Percentiles rank a stretch among this genome's conserved stretches.
Evolutionary conservation across 768 basidiomycete genomes (phyloP).

Genomic region (Phylloporus arenicola): DNA sequence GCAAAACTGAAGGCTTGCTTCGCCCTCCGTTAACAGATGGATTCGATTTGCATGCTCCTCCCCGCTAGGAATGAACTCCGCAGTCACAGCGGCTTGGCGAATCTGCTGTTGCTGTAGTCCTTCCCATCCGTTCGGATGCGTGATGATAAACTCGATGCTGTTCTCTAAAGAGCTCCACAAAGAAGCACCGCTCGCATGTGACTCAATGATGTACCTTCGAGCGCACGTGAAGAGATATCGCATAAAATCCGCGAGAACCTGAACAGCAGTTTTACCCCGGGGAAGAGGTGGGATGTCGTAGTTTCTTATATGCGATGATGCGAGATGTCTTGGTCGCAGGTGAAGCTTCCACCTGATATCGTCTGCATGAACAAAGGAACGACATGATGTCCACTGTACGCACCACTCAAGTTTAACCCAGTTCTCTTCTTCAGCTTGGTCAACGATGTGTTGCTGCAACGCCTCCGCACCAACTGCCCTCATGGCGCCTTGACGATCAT

Average conservation of each 20-base stretch:
- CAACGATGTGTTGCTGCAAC: no score
- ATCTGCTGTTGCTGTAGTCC: not conserved
- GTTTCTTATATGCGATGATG: slow-evolving; percentile 18
- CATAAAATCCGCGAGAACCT: slow-evolving; percentile 18
- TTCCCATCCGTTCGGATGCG: slow-evolving; percentile 31
- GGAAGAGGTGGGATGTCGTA: slow-evolving; percentile 22
- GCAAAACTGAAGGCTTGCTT: slow-evolving; percentile 32
- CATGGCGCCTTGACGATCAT: no score
- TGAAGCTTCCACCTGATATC: no score
- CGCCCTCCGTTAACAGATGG: not conserved
- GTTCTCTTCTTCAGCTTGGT: no score
- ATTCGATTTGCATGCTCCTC: no score
- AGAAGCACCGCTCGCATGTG: slow-evolving; percentile 23
- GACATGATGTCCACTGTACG: no score
- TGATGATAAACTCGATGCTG: slow-evolving; percentile 20
- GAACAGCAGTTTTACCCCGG: slow-evolving; percentile 1
- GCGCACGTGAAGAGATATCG: slow-evolving; percentile 21
- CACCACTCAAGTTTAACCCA: no score
- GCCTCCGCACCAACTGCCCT: no score
- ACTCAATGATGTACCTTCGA: slow-evolving; percentile 17
- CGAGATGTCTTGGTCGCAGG: slow-evolving; percentile 1
- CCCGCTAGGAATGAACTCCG: no score
- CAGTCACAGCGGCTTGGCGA: no score
- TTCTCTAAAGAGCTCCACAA: slow-evolving; percentile 20
- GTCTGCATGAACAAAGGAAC: no score